Percentiles rank a stretch among this genome's conserved stretches.
Conservation (phyloP, 208 protist species). For the Jaenimonas drosophilae region DNA sequence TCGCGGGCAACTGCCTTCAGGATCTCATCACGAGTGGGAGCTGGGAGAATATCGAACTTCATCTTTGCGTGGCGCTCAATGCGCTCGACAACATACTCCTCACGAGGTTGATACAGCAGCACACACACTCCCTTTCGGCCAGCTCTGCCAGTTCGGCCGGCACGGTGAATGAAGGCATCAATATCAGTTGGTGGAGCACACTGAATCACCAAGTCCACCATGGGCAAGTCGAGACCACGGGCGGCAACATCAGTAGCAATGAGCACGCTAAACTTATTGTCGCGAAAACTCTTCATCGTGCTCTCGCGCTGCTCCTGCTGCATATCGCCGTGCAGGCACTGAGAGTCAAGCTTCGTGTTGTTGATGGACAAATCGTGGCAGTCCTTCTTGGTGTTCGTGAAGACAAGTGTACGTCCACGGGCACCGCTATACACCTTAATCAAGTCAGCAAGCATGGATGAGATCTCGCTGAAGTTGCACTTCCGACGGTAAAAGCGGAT, state of each 20-base stretch:
- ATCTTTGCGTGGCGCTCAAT: conserved; percentile 89
- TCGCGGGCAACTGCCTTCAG: conserved; percentile 76
- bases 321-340: conserved; percentile 96
- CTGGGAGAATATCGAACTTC: conserved; percentile 81
- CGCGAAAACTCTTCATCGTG: conserved; percentile 91
- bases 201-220: conserved; percentile 89
- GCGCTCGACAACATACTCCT: conserved; percentile 83
- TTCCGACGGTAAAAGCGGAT: conserved; percentile 85
- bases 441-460: conserved; percentile 87
- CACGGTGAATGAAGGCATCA: conserved; percentile 96
- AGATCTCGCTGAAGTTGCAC: conserved; percentile 86
- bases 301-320: conserved; percentile 88
- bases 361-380: conserved; percentile 88
- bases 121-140: conserved; percentile 86
- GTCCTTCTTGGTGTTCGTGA: conserved; percentile 91
- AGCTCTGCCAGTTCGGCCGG: conserved; percentile 94
- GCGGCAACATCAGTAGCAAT: conserved; percentile 92
- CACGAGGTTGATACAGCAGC: conserved; percentile 72
- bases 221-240: conserved; percentile 77
- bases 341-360: conserved; percentile 85
- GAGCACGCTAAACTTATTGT: conserved; percentile 91
- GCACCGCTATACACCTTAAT: conserved; percentile 85
- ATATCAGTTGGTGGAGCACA: conserved; percentile 76
- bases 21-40: conserved; percentile 83
- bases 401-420: conserved; percentile 83